Evolutionary conservation across 2,329 filamentous ascomycete species (phyloP), one percentile per base, ranked within the genome.

Genomic region (Talaromyces amestolkiae): DNA sequence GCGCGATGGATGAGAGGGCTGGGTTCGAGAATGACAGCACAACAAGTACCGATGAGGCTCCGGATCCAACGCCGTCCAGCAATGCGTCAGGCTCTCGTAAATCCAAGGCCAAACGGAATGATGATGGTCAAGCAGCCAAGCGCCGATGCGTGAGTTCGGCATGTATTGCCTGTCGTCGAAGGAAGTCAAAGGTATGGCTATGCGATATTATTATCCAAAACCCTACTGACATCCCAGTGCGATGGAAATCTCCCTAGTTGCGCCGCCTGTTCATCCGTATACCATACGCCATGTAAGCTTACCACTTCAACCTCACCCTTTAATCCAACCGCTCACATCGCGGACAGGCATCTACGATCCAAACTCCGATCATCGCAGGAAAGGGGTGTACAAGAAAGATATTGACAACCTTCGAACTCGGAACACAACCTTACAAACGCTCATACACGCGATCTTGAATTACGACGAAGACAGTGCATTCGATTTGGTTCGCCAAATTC

Each of bases 321-420:
- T 37, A 19, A 7, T 24, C 58, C 15, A 10, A 31, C n/a, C 15
- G 72, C 67, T 67, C 39, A 69, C 39, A 33, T 62, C 67, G 27
- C 67, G 72, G 27, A 88, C 91, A 80, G 97, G 95, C 77, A 85
- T 97, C 69, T 98, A 98, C 82, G 94, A 98, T 75, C 94, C 93
- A 3, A 96, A 93, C 75, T 97, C 93, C 66, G 95, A 99, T 77
- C 93, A 97, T 77, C 90, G 95, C 59, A 89, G 95, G 60, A 98
- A 98, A 77, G 95, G 95, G 67, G 95, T 98, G 58, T 98, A 98
- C 78, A 93, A 94, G 74, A 93, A 97, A 78, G 95, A 97, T 77
- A 87, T 91, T 27, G 93, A 97, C 77, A 92, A 87, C 74, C 85
- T 94, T 76, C 96, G 96, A 80, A 93, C 93, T 24, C 88, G 88